Evolutionary conservation across 768 basidiomycete genomes (phyloP).

Genomic region (Trametes cingulata): DNA sequence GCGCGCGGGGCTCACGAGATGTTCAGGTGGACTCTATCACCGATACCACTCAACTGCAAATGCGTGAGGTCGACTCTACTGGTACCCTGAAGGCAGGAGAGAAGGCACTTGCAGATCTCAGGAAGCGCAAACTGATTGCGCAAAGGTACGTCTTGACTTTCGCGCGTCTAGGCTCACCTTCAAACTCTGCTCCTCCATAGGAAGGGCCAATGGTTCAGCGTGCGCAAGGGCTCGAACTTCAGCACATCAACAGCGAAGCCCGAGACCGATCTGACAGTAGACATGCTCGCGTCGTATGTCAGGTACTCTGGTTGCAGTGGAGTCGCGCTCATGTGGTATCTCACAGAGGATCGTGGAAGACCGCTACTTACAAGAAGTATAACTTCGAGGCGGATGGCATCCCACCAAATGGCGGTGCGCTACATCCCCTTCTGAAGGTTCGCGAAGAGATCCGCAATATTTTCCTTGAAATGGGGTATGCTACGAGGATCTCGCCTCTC

Average conservation of each 20-base stretch:
- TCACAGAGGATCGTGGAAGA: slow-evolving; percentile 89
- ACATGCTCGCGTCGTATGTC: slow-evolving; percentile 89
- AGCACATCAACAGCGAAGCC: slow-evolving; percentile 89
- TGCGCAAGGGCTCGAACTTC: slow-evolving; percentile 82
- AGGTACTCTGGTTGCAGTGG: background rate
- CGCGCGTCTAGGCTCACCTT: slow-evolving; percentile 1
- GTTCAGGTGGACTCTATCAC: slow-evolving; percentile 60
- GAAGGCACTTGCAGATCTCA: slow-evolving; percentile 79
- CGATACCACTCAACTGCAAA: slow-evolving; percentile 74
- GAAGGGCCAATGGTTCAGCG: slow-evolving; percentile 94
- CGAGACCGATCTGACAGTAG: slow-evolving; percentile 94
- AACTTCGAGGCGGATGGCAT: slow-evolving; percentile 97
- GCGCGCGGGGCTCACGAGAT: background rate
- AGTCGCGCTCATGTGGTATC: slow-evolving; percentile 12
- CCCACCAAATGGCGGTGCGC: slow-evolving; percentile 84
- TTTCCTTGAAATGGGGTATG: slow-evolving; percentile 99
- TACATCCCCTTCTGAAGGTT: slow-evolving; percentile 96
- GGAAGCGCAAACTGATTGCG: slow-evolving; percentile 85
- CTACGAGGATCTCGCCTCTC: slow-evolving; percentile 6
- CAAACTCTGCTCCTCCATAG: slow-evolving; percentile 42
- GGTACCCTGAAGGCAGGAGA: slow-evolving; percentile 77
- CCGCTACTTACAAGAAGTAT: slow-evolving; percentile 93
- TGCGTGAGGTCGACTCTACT: slow-evolving; percentile 70
- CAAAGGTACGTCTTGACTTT: slow-evolving; percentile 63
- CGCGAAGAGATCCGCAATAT: slow-evolving; percentile 97